phyloP scores from a whole-genome alignment of 2,329 filamentous ascomycete species.

The Xylariaceae sp. region DNA sequence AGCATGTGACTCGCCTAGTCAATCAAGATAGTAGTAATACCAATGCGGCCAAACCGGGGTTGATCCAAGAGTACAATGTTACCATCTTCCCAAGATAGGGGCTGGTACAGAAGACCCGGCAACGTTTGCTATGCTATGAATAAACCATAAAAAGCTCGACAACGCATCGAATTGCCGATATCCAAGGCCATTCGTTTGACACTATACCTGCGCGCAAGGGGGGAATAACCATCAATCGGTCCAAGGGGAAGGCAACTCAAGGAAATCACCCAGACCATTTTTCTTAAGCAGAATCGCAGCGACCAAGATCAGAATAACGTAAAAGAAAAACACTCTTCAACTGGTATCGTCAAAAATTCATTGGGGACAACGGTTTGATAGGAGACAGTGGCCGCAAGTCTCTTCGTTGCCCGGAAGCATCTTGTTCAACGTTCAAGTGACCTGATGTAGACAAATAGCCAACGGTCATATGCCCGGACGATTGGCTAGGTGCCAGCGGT shows the following conservation, averaged over 20 bases:
- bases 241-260: neutral
- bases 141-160: neutral
- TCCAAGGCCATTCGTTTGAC: neutral
- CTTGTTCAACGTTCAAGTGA: conserved; percentile 41
- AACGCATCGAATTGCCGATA: conserved; percentile 1
- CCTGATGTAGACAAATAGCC: conserved; percentile 41
- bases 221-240: neutral
- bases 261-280: neutral
- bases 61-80: conserved; percentile 22
- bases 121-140: neutral
- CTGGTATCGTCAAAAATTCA: conserved; percentile 43
- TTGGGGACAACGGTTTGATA: conserved; percentile 60
- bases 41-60: conserved; percentile 20
- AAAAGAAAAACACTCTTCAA: conserved; percentile 16
- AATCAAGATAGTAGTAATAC: conserved; percentile 5
- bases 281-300: conserved; percentile 6
- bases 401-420: conserved; percentile 33
- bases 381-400: conserved; percentile 57
- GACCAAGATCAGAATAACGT: conserved; percentile 13
- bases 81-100: conserved; percentile 8
- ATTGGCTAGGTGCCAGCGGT: conserved; percentile 36
- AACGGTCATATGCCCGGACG: conserved; percentile 42
- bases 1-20: conserved; percentile 5
- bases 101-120: neutral
- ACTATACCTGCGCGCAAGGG: neutral